Base-by-base conservation (phyloP, 2,329 filamentous ascomycete species). In the Dactylellina parvicollis region DNA sequence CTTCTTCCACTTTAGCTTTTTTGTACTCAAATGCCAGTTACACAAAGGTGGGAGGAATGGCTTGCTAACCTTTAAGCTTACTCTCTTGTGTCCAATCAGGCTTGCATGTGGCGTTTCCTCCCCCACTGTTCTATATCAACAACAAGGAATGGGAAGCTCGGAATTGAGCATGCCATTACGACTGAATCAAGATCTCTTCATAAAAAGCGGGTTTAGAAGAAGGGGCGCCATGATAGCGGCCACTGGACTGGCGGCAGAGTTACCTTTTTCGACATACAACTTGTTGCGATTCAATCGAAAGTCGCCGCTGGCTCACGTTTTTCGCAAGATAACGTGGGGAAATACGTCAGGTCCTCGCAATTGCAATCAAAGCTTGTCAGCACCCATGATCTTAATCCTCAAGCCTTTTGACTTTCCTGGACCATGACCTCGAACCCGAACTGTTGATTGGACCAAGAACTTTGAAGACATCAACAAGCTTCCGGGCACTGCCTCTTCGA, bases 271-370 rank as follows among this genome's bases (percentile, higher is more conserved):
- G 66, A 57, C 38, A 14, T 10, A 24, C 28, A 12, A 20, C 18
- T n/a, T 8, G 18, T 24, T 38, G 16, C 32, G 46, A 70, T 42
- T 47, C 47, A 52, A 64, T 56, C 20, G 67, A 72, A 72, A 72
- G 67, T 72, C 67, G 52, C 59, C 57, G 67, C 65, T 64, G 67
- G 59, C 32, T 65, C 52, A 59, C 44, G 34, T 59, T 59, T 49
- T 42, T 38, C 20, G n/a, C 12, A 49, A n/a, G 46, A 36, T 22
- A 59, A 70, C 54, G 65, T 54, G 54, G 55, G 55, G 56, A 70
- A 47, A 26, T 24, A 55, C 10, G 14, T 47, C 47, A 10, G 18
- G n/a, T 22, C 36, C 49, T 42, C 28, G 28, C 40, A 12, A 62
- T 50, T 57, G 54, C 24, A 20, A 20, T 8, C 22, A 38, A 14